Evolutionary conservation across 345 rosid genomes (phyloP), one percentile per base, ranked within the genome.

Genomic region (Draba incana): DNA sequence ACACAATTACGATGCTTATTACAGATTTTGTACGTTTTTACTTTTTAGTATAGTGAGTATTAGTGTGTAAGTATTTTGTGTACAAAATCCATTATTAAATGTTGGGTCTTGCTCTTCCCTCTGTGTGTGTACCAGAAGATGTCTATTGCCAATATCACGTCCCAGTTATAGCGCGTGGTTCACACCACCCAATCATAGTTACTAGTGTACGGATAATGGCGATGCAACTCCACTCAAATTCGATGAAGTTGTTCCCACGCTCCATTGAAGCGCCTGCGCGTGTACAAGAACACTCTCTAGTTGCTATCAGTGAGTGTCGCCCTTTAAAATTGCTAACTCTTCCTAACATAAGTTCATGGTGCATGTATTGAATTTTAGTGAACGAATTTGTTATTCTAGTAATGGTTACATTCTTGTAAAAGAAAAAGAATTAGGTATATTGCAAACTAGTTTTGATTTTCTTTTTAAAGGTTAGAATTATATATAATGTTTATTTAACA

Each of bases 201-300:
- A 3, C 8, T 8, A 5, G 0, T 59, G 72, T 52, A 59, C 54
- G 48, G 66, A 64, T 65, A 65, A 49, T 41, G 46, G 28, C 27
- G 25, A 33, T n/a, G 51, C 24, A 3, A 20, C 71, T 57, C 77
- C 72, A 50, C 42, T 43, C 62, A 58, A n/a, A 66, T 51, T 11
- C 15, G 60, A 44, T 49, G 12, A 41, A 49, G 66, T 10, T 44
- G 0, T 8, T 3, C 2, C 9, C 15, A 74, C 50, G 62, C 44
- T 59, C 68, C 56, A 0, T 2, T 15, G 2, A 43, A 59, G 57
- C 72, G 68, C 66, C 66, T 64, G 57, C 72, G 72, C 66, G 71
- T 64, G 31, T 13, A 8, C 27, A 35, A 1, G 15, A 46, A 24
- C 43, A 62, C 64, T 54, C 57, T 54, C 20, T 33, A 53, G 62